Evolutionary conservation across 768 basidiomycete species (phyloP).

Genomic region (Suillus luteus): DNA sequence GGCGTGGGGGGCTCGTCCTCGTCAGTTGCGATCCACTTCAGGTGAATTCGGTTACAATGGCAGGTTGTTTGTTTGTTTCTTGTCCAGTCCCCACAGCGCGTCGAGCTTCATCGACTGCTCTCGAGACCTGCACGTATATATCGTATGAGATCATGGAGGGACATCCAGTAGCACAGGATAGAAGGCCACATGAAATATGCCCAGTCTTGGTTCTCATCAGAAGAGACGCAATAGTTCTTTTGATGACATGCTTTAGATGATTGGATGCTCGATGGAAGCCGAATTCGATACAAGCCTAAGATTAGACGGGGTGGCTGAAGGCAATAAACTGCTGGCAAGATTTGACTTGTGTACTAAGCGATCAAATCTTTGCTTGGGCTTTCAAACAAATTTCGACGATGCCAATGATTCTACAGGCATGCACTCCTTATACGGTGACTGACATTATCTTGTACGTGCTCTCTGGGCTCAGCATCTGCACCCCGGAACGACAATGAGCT

Average conservation of each 20-base stretch:
- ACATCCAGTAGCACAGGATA: slow-evolving; percentile 23
- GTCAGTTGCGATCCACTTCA: neutral
- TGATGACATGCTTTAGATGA: slow-evolving; percentile 21
- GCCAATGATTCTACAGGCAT: neutral
- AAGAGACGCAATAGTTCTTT: neutral
- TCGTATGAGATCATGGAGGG: slow-evolving; percentile 25
- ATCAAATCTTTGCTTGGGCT: neutral
- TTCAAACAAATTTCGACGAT: neutral
- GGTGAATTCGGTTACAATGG: neutral
- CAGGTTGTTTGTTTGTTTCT: neutral
- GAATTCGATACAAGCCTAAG: neutral
- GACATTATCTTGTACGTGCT: neutral
- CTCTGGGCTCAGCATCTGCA: neutral
- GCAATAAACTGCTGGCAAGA: neutral
- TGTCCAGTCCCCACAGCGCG: neutral
- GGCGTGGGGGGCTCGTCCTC: neutral
- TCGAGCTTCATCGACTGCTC: slow-evolving; percentile 12
- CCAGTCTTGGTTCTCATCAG: slow-evolving; percentile 23
- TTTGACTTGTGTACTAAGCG: neutral
- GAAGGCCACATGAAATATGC: slow-evolving; percentile 29
- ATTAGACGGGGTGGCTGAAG: neutral
- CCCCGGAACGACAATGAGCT: neutral
- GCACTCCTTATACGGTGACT: neutral
- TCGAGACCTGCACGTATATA: slow-evolving; percentile 24
- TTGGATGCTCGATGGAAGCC: neutral